Conservation (phyloP, 345 rosid species). For the Gynandropsis gynandra region DNA sequence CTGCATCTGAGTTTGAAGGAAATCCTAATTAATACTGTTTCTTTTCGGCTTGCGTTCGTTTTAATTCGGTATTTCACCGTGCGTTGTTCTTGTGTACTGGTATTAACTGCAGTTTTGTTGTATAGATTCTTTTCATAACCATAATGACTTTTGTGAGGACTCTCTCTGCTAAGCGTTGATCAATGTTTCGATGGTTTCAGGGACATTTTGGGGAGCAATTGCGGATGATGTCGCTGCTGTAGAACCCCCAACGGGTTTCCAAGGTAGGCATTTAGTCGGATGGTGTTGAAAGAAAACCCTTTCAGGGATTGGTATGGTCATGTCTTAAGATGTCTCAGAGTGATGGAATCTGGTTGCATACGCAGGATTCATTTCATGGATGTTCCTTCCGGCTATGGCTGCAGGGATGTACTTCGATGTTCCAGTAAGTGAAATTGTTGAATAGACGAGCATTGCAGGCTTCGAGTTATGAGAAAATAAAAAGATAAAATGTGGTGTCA, state of each 20-base stretch:
- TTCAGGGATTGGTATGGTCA: neutral
- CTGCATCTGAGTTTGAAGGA: neutral
- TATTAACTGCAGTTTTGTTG: too few species aligned
- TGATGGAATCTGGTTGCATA: slow-evolving; percentile 8
- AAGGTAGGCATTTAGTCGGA: slow-evolving; percentile 31
- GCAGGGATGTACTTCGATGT: slow-evolving; percentile 60
- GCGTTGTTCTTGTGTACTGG: too few species aligned
- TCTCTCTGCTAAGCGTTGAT: too few species aligned
- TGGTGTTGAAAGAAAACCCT: neutral
- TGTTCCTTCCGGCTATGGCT: slow-evolving; percentile 79
- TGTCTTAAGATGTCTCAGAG: neutral
- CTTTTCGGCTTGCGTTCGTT: too few species aligned
- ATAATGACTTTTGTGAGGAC: too few species aligned
- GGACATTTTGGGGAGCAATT: slow-evolving; percentile 67
- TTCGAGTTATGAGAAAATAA: slow-evolving; percentile 5
- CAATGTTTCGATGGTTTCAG: slow-evolving; percentile 17
- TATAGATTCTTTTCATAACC: too few species aligned
- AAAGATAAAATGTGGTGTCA: slow-evolving; percentile 20
- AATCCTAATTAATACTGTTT: neutral
- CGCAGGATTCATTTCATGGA: slow-evolving; percentile 71
- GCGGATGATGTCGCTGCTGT: slow-evolving; percentile 52
- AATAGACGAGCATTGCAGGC: too few species aligned
- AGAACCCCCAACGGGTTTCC: slow-evolving; percentile 74
- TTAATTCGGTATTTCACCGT: too few species aligned
- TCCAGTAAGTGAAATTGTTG: slow-evolving; percentile 40